Evolutionary conservation across 768 basidiomycete species (phyloP).

Genomic region (Lenzites betulinus): DNA sequence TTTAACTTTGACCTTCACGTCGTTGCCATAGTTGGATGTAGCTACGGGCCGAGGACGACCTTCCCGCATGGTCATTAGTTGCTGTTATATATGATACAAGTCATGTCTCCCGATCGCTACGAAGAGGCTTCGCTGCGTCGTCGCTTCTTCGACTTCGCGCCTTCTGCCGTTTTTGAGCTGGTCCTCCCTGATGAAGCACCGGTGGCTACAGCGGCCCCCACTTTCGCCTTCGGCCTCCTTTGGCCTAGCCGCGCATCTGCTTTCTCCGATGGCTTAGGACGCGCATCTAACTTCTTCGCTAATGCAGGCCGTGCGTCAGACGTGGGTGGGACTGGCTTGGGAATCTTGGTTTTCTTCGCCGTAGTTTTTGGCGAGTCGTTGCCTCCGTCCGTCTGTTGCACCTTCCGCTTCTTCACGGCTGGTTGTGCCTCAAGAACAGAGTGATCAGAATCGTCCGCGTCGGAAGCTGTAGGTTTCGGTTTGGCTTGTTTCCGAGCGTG

Average conservation of each 20-base stretch:
- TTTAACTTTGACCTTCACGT: no score
- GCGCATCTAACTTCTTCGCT: not conserved
- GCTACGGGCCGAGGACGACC: no score
- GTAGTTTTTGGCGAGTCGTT: not conserved
- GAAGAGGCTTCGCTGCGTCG: slow-evolving; percentile 7
- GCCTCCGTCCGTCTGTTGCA: not conserved
- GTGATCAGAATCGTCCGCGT: not conserved
- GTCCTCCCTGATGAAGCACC: not conserved
- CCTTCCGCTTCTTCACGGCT: slow-evolving; percentile 28
- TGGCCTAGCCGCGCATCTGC: not conserved
- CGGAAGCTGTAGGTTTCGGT: slow-evolving; percentile 3
- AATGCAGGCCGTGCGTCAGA: not conserved
- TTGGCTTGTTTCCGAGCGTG: slow-evolving; percentile 31
- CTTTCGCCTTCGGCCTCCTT: not conserved
- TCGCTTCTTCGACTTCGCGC: slow-evolving; percentile 11
- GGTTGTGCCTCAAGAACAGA: not conserved
- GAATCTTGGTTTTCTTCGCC: not conserved
- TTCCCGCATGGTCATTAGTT: no score
- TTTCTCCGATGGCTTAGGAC: not conserved
- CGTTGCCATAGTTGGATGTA: no score
- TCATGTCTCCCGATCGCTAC: slow-evolving; percentile 3
- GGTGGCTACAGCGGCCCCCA: not conserved
- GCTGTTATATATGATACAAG: no score
- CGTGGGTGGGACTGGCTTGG: slow-evolving; percentile 5
- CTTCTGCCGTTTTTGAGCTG: not conserved